Percentiles rank a stretch among this genome's conserved stretches.
Conservation (phyloP, 306 rosid genomes). For the Mimosa pudica region DNA sequence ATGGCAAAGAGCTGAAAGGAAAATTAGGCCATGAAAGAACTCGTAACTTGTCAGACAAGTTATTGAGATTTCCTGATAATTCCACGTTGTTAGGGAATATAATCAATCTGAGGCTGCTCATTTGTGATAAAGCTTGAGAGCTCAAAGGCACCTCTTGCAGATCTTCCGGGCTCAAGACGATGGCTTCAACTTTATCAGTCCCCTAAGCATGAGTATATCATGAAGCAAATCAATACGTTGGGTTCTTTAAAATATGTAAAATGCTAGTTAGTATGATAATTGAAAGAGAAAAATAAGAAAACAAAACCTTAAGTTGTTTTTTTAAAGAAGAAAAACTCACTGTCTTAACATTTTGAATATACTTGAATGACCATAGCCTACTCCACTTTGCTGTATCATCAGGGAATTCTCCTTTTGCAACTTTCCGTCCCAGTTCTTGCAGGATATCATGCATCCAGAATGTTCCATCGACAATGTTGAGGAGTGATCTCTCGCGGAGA, state of each 20-base stretch:
- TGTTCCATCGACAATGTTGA: background rate
- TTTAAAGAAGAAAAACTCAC: background rate
- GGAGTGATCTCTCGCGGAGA: conserved; percentile 31
- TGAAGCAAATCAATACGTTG: background rate
- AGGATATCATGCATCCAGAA: conserved; percentile 25
- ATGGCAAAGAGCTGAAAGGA: conserved; percentile 24
- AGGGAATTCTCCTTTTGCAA: conserved; percentile 18
- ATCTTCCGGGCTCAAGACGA: background rate
- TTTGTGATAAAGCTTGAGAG: conserved; percentile 22
- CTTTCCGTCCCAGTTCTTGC: conserved; percentile 9
- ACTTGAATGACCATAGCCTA: conserved; percentile 1
- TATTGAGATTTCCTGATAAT: too few relatives aligned
- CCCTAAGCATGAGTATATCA: background rate
- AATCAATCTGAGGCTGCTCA: conserved; percentile 25
- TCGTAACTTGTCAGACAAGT: background rate
- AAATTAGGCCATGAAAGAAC: conserved; percentile 6
- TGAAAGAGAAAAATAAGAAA: background rate
- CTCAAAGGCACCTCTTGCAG: background rate
- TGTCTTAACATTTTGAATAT: background rate
- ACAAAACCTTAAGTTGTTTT: background rate
- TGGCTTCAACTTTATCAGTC: conserved; percentile 15
- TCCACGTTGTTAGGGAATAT: too few relatives aligned
- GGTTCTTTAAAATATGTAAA: background rate
- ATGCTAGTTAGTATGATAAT: background rate
- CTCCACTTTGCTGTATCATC: conserved; percentile 36